Evolutionary conservation across 768 basidiomycete species (phyloP).

Genomic region (Kockovaella imperatae): DNA sequence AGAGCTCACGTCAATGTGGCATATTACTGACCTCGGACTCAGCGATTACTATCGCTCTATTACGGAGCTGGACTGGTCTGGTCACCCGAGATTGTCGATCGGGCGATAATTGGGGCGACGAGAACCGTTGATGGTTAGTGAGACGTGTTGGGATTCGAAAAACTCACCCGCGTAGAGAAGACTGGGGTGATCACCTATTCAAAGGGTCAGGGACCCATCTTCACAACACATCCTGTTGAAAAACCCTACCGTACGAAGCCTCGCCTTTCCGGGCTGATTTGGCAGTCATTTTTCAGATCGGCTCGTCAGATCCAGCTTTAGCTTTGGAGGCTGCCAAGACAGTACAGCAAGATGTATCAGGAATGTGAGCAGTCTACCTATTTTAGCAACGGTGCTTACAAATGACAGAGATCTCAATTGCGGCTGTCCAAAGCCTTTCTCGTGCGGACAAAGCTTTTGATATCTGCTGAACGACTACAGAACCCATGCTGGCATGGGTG

Average conservation of each 20-base stretch:
- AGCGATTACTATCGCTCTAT: conserved; percentile 71
- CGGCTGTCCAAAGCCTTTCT: conserved; percentile 94
- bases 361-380: conserved; percentile 49
- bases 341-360: conserved; percentile 80
- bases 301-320: conserved; percentile 76
- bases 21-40: too few species aligned
- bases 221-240: conserved; percentile 87
- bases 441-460: conserved; percentile 38
- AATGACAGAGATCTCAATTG: conserved; percentile 72
- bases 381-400: conserved; percentile 1
- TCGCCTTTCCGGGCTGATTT: neutral
- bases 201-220: conserved; percentile 71
- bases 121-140: conserved; percentile 77
- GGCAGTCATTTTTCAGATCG: conserved; percentile 81
- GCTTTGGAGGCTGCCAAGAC: conserved; percentile 85
- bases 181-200: conserved; percentile 84
- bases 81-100: conserved; percentile 95
- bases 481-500: conserved; percentile 76
- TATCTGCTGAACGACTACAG: conserved; percentile 13
- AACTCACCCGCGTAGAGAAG: conserved; percentile 51
- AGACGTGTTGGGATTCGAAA: neutral
- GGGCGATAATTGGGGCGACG: conserved; percentile 78
- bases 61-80: conserved; percentile 91
- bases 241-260: conserved; percentile 60
- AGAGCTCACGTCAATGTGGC: neutral